A percentile compares a stretch with the other conserved stretches of the same genome.
phyloP scores from a whole-genome alignment of 148 eudicot genomes.

The Diospyros kaki region DNA sequence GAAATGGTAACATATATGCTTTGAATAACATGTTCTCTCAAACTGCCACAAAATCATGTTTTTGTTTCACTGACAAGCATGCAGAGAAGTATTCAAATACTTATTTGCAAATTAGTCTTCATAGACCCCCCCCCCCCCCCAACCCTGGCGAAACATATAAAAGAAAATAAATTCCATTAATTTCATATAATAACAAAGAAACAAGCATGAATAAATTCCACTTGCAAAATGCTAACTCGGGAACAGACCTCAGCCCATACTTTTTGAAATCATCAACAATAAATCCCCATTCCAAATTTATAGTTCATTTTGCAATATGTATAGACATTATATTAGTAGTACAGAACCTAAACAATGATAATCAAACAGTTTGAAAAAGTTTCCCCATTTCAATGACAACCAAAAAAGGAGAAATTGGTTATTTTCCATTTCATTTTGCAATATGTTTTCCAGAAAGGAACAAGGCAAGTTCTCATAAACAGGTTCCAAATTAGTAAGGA shows the following conservation, averaged over 20 bases:
- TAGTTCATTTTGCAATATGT: not conserved
- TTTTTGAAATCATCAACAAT: not conserved
- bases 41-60: too few species aligned
- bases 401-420: not conserved
- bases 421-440: not conserved
- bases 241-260: not conserved
- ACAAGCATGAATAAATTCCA: not conserved
- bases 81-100: too few species aligned
- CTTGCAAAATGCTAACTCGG: not conserved
- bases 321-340: not conserved
- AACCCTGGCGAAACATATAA: too few species aligned
- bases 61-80: too few species aligned
- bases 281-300: not conserved
- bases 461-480: slow-evolving; percentile 1
- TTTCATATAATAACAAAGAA: not conserved
- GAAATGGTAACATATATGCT: too few species aligned
- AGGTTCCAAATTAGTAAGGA: not conserved
- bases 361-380: not conserved
- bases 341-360: not conserved
- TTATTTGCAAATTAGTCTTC: too few species aligned
- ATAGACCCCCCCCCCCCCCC: too few species aligned
- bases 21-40: too few species aligned
- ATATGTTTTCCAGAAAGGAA: not conserved
- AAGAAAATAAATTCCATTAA: too few species aligned
- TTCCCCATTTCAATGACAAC: slow-evolving; percentile 3